Percentiles rank a stretch among this genome's conserved stretches.
These are phyloP conservation scores for Calocybe cyanea DNA, from an alignment of 768 basidiomycete species.

Conservation along the genomic window DNA sequence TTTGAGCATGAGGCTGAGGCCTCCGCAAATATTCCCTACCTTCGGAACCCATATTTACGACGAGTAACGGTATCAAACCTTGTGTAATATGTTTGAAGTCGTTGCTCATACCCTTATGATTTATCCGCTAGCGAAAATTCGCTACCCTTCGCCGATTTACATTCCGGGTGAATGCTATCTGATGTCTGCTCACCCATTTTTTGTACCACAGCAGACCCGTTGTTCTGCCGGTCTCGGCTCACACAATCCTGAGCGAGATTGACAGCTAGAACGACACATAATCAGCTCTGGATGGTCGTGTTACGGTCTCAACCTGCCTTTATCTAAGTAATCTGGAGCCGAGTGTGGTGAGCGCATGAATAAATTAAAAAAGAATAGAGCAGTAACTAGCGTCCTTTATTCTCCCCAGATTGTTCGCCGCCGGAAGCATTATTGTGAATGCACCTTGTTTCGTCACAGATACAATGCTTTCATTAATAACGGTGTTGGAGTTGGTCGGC, in stretches of 20 bases:
- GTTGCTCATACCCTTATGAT: too few species aligned
- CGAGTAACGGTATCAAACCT: too few species aligned
- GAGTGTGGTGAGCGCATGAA: background rate
- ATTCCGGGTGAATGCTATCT: background rate
- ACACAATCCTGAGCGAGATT: constrained; percentile 39
- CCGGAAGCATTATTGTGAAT: constrained; percentile 23
- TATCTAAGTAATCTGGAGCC: constrained; percentile 30
- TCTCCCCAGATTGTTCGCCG: constrained; percentile 28
- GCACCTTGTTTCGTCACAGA: background rate
- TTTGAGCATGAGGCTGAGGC: too few species aligned
- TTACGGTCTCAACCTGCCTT: constrained; percentile 18
- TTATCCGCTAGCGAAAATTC: background rate
- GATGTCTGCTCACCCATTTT: background rate
- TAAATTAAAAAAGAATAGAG: background rate
- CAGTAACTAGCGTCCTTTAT: constrained; percentile 27
- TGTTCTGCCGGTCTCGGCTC: constrained; percentile 32
- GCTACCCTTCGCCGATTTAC: background rate
- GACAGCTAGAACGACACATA: constrained; percentile 24
- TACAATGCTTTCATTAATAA: constrained; percentile 2
- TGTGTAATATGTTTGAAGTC: too few species aligned
- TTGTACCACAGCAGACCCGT: constrained; percentile 23
- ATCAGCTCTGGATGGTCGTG: background rate
- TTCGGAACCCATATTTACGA: too few species aligned
- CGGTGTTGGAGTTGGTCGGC: constrained; percentile 12
- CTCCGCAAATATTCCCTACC: too few species aligned